Evolutionary conservation across 2,329 filamentous ascomycete species (phyloP).

Genomic region (Setomelanomma holmii): DNA sequence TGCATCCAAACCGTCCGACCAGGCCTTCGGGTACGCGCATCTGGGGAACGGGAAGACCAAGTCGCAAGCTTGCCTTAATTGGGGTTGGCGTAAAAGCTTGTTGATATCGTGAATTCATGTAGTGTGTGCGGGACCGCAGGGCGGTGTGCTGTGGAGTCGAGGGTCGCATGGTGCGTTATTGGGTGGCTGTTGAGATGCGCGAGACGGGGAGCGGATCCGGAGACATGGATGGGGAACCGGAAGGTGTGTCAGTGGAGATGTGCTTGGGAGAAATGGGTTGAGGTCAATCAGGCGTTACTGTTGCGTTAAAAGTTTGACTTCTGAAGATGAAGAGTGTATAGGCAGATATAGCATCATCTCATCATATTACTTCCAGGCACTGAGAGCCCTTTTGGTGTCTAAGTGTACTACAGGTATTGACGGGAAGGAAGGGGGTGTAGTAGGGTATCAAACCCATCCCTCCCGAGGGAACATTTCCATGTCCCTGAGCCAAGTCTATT

Average conservation of each 20-base stretch:
- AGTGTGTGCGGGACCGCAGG: background rate
- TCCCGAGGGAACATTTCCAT: slow-evolving; percentile 19
- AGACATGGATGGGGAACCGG: background rate
- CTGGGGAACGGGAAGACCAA: background rate
- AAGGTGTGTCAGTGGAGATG: background rate
- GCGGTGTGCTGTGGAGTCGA: slow-evolving; percentile 3
- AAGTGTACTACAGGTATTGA: slow-evolving; percentile 16
- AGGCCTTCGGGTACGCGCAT: too few species aligned
- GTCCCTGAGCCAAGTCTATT: slow-evolving; percentile 28
- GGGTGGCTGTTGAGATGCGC: slow-evolving; percentile 5
- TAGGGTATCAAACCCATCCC: slow-evolving; percentile 35
- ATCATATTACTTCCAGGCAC: background rate
- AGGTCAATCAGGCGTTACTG: background rate
- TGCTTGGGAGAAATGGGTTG: background rate
- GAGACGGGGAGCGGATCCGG: background rate
- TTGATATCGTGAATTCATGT: background rate
- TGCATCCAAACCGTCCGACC: background rate
- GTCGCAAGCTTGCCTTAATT: background rate
- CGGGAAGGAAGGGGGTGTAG: slow-evolving; percentile 24
- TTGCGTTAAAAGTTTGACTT: background rate
- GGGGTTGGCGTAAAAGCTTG: background rate
- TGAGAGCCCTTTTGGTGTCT: slow-evolving; percentile 4
- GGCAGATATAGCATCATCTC: background rate
- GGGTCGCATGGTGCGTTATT: background rate
- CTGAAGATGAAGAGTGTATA: background rate